Evolutionary conservation across 2,329 filamentous ascomycete genomes (phyloP), one percentile per base, ranked within the genome.

Genomic region (Pseudogymnoascus sp.): DNA sequence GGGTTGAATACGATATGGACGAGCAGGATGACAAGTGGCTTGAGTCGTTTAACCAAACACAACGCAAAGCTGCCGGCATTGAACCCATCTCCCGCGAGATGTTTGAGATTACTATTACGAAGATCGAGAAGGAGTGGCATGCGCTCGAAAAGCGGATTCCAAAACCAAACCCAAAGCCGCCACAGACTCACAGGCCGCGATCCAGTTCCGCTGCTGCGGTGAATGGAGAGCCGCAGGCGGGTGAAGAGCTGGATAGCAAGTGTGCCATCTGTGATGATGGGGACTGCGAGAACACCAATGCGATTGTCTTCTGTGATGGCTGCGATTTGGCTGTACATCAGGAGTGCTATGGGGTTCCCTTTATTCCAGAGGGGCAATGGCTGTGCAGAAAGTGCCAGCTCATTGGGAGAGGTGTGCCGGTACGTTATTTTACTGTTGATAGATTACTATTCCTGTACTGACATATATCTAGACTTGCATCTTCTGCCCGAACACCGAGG

Each of bases 1-100:
- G 91, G 64, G 95, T 99, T 18, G 95, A 99, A 74, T 99, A 99
- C 74, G 95, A 99, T 75, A 99, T 99, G 95, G 95, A 99, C 72
- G 95, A 99, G 76, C 95, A 99, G 73, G 95, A 99, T 74, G 92
- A 96, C 69, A 91, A 93, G 78, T 99, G 95, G 95, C 80, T 99
- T 26, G 89, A 95, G 69, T 84, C 86, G 40, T 86, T 93, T 73
- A 99, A 99, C 71, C 77, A 80, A 11, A 34, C 29, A 6, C 86
- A 89, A 70, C 86, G 95, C 64, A 90, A 87, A 73, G 82, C 84
- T 23, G 84, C 89, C 68, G 86, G 88, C 54, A 85, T 91, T 21
- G 91, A 96, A 69, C 81, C 86, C 1, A 95, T 99, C 70, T 96
- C 93, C 60, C 90, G 93, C 18, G 93, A 96, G 67, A 86, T 97